phyloP scores from a whole-genome alignment of 2,329 filamentous ascomycete genomes.

The Sporothrix inflata region DNA sequence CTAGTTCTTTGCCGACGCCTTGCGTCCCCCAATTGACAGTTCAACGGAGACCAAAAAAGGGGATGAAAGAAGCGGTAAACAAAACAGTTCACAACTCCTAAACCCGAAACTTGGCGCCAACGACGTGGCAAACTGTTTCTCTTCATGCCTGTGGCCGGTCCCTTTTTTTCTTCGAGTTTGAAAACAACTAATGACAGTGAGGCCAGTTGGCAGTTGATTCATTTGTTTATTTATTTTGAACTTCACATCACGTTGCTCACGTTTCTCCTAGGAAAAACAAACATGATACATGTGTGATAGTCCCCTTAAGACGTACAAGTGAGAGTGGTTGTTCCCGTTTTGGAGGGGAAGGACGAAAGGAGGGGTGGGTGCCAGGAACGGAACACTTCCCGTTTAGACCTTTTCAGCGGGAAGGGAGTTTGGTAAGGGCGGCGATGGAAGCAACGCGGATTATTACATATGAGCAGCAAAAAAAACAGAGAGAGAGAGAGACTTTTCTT shows the following conservation, averaged over 20 bases:
- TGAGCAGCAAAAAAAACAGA: not conserved
- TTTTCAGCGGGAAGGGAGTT: not conserved
- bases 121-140: not conserved
- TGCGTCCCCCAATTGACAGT: not conserved
- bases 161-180: too few relatives aligned
- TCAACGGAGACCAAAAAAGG: not conserved
- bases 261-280: not conserved
- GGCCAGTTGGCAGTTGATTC: not conserved
- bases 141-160: not conserved
- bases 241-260: not conserved
- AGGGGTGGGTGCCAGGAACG: slow-evolving; percentile 4
- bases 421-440: not conserved
- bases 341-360: not conserved
- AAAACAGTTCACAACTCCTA: not conserved
- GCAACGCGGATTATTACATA: slow-evolving; percentile 18
- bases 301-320: not conserved
- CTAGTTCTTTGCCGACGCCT: not conserved
- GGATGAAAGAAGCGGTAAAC: slow-evolving; percentile 21
- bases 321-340: not conserved
- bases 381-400: not conserved
- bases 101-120: not conserved
- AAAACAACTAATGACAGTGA: not conserved
- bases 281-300: slow-evolving; percentile 6
- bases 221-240: not conserved
- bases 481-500: not conserved